Conservation (phyloP, 495 filamentous ascomycete species). For the Platismatia glauca region DNA sequence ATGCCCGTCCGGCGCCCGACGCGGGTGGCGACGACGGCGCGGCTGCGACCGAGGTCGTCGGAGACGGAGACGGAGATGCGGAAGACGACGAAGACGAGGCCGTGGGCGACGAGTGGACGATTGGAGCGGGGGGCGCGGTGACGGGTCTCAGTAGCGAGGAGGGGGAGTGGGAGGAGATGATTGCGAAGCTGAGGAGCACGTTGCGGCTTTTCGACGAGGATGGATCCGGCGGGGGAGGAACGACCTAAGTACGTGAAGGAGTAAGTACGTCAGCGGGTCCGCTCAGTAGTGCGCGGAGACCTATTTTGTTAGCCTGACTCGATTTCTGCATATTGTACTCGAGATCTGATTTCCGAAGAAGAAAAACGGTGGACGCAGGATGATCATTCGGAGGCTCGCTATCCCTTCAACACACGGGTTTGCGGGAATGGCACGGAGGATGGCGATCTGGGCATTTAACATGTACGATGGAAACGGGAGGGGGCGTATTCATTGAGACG, state of each 20-base stretch:
- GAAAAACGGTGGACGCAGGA: background rate
- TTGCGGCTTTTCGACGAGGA: constrained; percentile 39
- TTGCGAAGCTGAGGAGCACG: constrained; percentile 65
- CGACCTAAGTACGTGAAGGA: background rate
- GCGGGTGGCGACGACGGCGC: constrained; percentile 4
- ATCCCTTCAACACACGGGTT: background rate
- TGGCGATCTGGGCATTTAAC: background rate
- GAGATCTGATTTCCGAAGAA: background rate
- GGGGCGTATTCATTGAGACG: background rate
- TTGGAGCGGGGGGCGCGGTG: constrained; percentile 84
- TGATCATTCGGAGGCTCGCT: background rate
- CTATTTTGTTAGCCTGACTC: too few species aligned
- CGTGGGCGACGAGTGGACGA: constrained; percentile 48
- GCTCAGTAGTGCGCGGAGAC: background rate
- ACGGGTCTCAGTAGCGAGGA: constrained; percentile 67
- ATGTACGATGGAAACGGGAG: background rate
- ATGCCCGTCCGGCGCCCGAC: constrained; percentile 22
- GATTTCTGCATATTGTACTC: too few species aligned
- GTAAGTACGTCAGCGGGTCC: background rate
- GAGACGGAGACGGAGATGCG: constrained; percentile 3
- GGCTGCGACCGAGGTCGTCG: background rate
- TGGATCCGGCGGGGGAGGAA: background rate
- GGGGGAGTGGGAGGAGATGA: constrained; percentile 88
- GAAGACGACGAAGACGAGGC: background rate
- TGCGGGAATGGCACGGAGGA: background rate